These are phyloP conservation scores for Leptographium wingfieldii DNA, from an alignment of 2,329 filamentous ascomycete genomes.

Conservation along the genomic window DNA sequence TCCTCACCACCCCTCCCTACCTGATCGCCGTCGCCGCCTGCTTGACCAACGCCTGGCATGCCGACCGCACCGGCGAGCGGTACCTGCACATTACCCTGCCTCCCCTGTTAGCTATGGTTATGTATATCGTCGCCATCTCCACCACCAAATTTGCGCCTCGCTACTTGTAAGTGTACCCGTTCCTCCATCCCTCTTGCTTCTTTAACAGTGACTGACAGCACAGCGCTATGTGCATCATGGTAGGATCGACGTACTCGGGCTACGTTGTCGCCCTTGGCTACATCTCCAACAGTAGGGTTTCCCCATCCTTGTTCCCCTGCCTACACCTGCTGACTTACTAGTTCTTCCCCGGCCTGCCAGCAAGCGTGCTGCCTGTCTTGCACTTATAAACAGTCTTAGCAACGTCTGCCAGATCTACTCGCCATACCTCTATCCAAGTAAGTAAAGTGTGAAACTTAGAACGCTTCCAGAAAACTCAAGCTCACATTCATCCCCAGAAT, in stretches of 20 bases:
- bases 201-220: not conserved
- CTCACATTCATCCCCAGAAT: too few species aligned
- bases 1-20: conserved; percentile 19
- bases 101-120: not conserved
- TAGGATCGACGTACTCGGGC: not conserved
- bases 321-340: not conserved
- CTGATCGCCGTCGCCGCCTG: conserved; percentile 10
- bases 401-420: not conserved
- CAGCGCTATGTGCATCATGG: conserved; percentile 2
- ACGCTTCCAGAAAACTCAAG: too few species aligned
- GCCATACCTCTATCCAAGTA: not conserved
- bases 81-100: not conserved
- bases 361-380: not conserved
- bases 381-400: not conserved
- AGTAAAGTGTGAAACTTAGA: too few species aligned
- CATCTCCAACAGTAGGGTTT: not conserved
- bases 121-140: not conserved
- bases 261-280: conserved; percentile 1
- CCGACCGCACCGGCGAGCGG: not conserved
- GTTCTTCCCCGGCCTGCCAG: not conserved
- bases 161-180: not conserved
- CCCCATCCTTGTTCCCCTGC: not conserved
- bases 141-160: not conserved
- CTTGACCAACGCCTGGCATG: conserved; percentile 6
- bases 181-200: not conserved